phyloP scores from a whole-genome alignment of 2,329 filamentous ascomycete genomes.

The Biscogniauxia sp. region DNA sequence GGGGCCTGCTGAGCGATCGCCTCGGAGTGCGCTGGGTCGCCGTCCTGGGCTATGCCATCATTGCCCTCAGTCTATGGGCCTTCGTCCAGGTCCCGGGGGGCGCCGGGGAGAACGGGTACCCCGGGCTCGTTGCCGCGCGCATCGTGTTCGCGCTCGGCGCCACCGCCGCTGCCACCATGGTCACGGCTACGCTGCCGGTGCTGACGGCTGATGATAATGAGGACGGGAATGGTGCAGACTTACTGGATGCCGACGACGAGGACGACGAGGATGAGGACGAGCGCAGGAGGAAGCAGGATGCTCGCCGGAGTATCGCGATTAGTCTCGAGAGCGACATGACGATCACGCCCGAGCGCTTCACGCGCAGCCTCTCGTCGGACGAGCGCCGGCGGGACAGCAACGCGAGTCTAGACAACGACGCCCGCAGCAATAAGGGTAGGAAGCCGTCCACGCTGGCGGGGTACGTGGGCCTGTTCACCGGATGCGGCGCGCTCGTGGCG shows the following conservation, averaged over 20 bases:
- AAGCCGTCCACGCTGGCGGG: slow-evolving; percentile 70
- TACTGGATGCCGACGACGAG: slow-evolving; percentile 17
- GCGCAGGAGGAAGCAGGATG: slow-evolving; percentile 36
- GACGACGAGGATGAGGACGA: slow-evolving; percentile 18
- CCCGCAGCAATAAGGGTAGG: slow-evolving; percentile 24
- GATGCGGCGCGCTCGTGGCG: slow-evolving; percentile 85
- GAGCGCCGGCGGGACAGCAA: slow-evolving; percentile 17
- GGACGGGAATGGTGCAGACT: slow-evolving; percentile 25
- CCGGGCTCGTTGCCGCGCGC: slow-evolving; percentile 79
- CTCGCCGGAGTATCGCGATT: slow-evolving; percentile 59
- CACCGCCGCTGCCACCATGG: slow-evolving; percentile 93
- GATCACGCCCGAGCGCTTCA: slow-evolving; percentile 66
- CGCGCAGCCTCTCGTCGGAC: slow-evolving; percentile 35
- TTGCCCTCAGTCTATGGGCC: slow-evolving; percentile 72
- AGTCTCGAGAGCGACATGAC: slow-evolving; percentile 73
- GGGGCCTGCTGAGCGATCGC: slow-evolving; percentile 76
- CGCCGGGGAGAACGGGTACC: slow-evolving; percentile 68
- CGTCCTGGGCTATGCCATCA: slow-evolving; percentile 77
- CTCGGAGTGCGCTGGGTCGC: slow-evolving; percentile 71
- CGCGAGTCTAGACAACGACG: slow-evolving; percentile 19
- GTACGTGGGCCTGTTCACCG: slow-evolving; percentile 88
- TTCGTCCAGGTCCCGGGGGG: slow-evolving; percentile 69
- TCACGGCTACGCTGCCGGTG: slow-evolving; percentile 86
- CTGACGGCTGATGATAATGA: slow-evolving; percentile 52
- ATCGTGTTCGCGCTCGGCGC: slow-evolving; percentile 88